phyloP scores from a whole-genome alignment of 306 rosid species.

The Prunus persica region Prunus_persica_NCBIv2 NC_034016.1:2969501-2970000 shows the following conservation, averaged over 20 bases:
- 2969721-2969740: slow-evolving; percentile 99
- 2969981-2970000: slow-evolving; percentile 43
- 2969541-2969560: not conserved
- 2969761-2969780: slow-evolving; percentile 33
- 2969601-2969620: not conserved
- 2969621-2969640: too few species aligned
- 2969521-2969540: not conserved
- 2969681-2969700: slow-evolving; percentile 69
- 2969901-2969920: slow-evolving; percentile 48
- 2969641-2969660: slow-evolving; percentile 1
- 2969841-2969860: slow-evolving; percentile 88
- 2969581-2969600: not conserved
- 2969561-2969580: not conserved
- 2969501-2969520: not conserved
- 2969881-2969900: slow-evolving; percentile 51
- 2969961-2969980: slow-evolving; percentile 14
- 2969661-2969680: slow-evolving; percentile 63
- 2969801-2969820: slow-evolving; percentile 46
- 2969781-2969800: slow-evolving; percentile 47
- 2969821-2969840: slow-evolving; percentile 40
- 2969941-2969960: slow-evolving; percentile 13
- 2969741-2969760: slow-evolving; percentile 89
- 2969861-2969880: slow-evolving; percentile 53
- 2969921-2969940: slow-evolving; percentile 49
- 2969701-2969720: slow-evolving; percentile 95